phyloP scores from a whole-genome alignment of 345 rosid species.

The Eucalyptus pauciflora region DNA sequence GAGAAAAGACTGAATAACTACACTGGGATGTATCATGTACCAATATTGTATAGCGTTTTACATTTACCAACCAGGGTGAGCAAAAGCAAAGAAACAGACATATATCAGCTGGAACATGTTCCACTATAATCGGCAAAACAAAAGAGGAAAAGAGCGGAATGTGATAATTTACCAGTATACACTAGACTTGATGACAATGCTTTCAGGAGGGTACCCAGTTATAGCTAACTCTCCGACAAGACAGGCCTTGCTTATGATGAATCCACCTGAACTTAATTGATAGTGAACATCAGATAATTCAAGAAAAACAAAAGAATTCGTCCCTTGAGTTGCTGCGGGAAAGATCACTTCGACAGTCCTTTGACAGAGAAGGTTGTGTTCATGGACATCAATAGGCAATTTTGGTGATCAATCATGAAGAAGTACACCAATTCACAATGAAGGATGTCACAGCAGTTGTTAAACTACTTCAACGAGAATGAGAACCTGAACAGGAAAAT shows the following conservation, averaged over 20 bases:
- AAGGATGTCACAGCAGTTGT: neutral
- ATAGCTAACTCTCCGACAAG: neutral
- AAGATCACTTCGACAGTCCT: neutral
- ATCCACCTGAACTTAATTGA: neutral
- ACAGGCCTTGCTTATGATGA: neutral
- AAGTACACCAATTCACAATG: neutral
- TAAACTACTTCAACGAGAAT: neutral
- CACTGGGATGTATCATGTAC: neutral
- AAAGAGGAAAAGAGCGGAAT: neutral
- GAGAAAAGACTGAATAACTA: neutral
- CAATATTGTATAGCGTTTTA: neutral
- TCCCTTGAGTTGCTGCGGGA: neutral
- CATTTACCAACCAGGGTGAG: neutral
- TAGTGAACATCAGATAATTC: neutral
- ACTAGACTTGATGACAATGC: neutral
- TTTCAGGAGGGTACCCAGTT: neutral
- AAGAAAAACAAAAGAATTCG: neutral
- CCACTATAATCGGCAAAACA: neutral
- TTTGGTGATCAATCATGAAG: neutral
- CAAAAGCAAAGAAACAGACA: neutral
- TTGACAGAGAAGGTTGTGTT: neutral
- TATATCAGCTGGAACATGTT: neutral
- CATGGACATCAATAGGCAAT: neutral
- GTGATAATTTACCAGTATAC: neutral
- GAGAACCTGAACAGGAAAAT: neutral